phyloP scores from a whole-genome alignment of 1,139 yeast species.

The Yamadazyma atlantica region DNA sequence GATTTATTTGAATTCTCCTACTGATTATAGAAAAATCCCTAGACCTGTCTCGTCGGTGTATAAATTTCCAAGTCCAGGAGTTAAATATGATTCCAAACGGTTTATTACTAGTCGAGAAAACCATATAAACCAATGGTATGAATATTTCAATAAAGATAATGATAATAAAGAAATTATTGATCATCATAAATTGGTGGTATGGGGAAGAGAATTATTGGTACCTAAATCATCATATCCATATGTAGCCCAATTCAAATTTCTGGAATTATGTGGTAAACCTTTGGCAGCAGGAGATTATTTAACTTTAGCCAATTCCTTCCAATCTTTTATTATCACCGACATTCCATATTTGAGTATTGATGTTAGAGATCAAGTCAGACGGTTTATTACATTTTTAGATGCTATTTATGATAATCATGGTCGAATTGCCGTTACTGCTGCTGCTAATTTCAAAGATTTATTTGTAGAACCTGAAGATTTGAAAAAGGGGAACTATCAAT shows the following conservation, averaged over 20 bases:
- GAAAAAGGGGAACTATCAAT: constrained; percentile 52
- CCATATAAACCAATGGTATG: constrained; percentile 80
- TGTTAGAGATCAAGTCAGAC: constrained; percentile 78
- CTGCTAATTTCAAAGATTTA: constrained; percentile 77
- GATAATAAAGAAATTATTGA: constrained; percentile 27
- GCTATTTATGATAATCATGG: constrained; percentile 93
- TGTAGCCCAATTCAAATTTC: constrained; percentile 88
- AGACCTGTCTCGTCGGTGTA: constrained; percentile 82
- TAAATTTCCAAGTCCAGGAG: constrained; percentile 68
- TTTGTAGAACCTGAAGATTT: constrained; percentile 83
- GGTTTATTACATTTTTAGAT: constrained; percentile 91
- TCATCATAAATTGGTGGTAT: constrained; percentile 54
- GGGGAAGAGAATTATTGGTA: constrained; percentile 83
- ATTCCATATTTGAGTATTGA: constrained; percentile 81
- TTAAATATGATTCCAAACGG: constrained; percentile 54
- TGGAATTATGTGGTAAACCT: constrained; percentile 81
- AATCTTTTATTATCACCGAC: constrained; percentile 81
- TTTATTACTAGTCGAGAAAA: constrained; percentile 48
- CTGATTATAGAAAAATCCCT: constrained; percentile 88
- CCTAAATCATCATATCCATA: constrained; percentile 75
- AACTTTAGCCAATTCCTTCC: constrained; percentile 74
- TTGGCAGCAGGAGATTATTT: constrained; percentile 96
- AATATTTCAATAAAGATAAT: constrained; percentile 58
- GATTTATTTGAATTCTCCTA: constrained; percentile 80
- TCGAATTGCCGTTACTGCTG: constrained; percentile 84